Base-by-base conservation (phyloP, 768 basidiomycete species). In the Pisolithus albus region DNA sequence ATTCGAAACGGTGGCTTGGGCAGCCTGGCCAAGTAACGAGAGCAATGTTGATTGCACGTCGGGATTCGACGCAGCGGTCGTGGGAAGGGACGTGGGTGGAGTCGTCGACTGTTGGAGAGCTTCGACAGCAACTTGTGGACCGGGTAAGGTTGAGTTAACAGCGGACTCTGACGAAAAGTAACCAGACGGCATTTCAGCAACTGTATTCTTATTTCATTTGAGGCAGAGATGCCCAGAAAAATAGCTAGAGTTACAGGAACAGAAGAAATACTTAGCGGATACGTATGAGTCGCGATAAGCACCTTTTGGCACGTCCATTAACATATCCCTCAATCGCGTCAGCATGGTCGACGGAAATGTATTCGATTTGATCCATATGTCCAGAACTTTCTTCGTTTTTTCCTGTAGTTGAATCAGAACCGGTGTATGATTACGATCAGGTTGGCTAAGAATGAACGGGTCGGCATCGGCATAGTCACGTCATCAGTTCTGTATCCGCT, bases 381-480 rank as follows among this genome's bases (percentile, higher is more conserved):
- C 96, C 70, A 95, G 82, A 63, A 99, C 84, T 71, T 98, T 98
- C 77, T 87, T 86, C 43, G 89, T 80, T 74, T 99, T 99, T 76
- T 96, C 95, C 94, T 97, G 76, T 70, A 65, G 53, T 64, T 55
- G 56, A 55, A 70, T 60, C 63, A 63, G 60, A 64, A 64, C 50
- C 34, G 51, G 56, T 56, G 56, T 56, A 52, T 59, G 56, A 75
- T 81, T 70, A 80, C 75, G 71, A 69, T 62, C 64, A 61, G 56
- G 32, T 34, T 18, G 32, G 16, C 63, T 65, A 60, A 23, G 34
- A 7, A 47, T 46, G 51, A 55, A 52, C 56, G 45, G 42, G 53
- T 57, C 56, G 68, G 63, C 62, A 64, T 50, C 39, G 49, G 43
- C 52, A 60, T 52, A 21, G 54, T 62, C 64, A 64, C 65, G 62